A percentile compares a stretch with the other conserved stretches of the same genome.
Evolutionary conservation across 2,329 filamentous ascomycete species (phyloP).

Genomic region (Talaromyces sp.): DNA sequence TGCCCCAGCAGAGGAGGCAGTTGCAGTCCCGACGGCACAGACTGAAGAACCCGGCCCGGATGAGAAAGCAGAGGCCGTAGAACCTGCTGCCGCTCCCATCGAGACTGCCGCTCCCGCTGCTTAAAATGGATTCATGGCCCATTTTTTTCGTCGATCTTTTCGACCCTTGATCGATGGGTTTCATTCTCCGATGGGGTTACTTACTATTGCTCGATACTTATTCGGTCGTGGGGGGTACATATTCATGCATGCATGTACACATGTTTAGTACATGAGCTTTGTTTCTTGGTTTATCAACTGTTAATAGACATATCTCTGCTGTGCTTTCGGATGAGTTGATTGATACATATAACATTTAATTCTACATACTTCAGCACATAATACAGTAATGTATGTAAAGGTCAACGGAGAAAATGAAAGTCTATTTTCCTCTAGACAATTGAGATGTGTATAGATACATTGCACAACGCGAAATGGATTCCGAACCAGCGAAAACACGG

Average conservation of each 20-base stretch:
- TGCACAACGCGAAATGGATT: neutral
- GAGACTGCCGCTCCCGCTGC: neutral
- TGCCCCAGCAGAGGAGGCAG: neutral
- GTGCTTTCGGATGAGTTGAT: neutral
- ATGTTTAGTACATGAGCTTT: neutral
- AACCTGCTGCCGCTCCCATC: neutral
- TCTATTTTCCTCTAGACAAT: neutral
- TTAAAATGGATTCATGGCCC: neutral
- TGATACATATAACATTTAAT: neutral
- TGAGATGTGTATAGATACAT: constrained; percentile 1
- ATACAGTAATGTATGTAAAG: neutral
- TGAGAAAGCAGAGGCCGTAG: constrained; percentile 16
- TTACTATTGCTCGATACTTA: neutral
- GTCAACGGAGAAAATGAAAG: neutral
- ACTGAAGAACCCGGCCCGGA: neutral
- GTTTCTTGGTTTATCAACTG: neutral
- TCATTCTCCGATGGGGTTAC: neutral
- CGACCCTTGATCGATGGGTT: neutral
- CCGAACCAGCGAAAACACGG: neutral
- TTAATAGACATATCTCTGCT: neutral
- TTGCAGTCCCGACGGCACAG: neutral
- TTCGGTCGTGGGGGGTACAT: neutral
- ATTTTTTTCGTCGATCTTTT: neutral
- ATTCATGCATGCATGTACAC: neutral
- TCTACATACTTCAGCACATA: neutral